These are phyloP conservation scores for Populus deltoides DNA, from an alignment of 345 rosid genomes.

Conservation along the genomic window DNA sequence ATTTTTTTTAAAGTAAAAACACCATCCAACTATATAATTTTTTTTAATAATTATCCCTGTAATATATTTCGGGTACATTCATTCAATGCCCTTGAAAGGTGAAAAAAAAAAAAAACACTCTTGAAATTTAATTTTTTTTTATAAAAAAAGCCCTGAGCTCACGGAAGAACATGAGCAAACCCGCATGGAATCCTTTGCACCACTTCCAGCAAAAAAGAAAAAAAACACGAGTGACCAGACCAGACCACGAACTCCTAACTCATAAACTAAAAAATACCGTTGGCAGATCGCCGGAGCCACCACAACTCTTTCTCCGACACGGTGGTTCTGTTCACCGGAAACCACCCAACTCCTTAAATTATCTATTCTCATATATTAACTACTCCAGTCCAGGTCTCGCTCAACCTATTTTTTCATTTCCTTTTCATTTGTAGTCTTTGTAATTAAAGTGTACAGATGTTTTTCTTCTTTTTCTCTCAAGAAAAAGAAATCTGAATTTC, in stretches of 20 bases:
- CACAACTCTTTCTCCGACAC: neutral
- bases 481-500: neutral
- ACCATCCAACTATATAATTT: too few relatives aligned
- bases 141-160: slow-evolving; percentile 15
- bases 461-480: neutral
- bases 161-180: slow-evolving; percentile 22
- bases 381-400: neutral
- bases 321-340: neutral
- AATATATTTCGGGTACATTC: neutral
- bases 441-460: neutral
- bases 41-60: too few relatives aligned
- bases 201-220: neutral
- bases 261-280: neutral
- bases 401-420: neutral
- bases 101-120: neutral
- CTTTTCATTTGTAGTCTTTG: neutral
- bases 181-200: slow-evolving; percentile 21
- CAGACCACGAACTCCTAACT: neutral
- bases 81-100: neutral
- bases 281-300: slow-evolving; percentile 3
- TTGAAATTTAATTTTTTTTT: neutral
- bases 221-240: neutral
- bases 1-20: too few relatives aligned
- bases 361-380: neutral
- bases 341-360: neutral